A percentile compares a stretch with the other conserved stretches of the same genome.
Evolutionary conservation across 306 rosid genomes (phyloP).

Genomic region (Cajanus cajan): DNA sequence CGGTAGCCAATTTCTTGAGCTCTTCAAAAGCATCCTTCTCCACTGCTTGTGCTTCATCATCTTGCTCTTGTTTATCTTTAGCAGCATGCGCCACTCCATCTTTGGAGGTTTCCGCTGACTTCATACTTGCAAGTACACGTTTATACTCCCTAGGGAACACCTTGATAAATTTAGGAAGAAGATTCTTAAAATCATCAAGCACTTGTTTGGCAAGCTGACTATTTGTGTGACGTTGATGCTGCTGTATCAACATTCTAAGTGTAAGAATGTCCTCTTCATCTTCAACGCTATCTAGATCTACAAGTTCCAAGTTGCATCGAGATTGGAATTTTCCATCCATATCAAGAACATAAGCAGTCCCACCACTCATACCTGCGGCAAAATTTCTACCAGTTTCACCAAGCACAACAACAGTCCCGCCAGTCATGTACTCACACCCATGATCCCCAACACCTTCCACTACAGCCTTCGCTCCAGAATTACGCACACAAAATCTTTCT

Average conservation of each 20-base stretch:
- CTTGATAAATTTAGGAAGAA: constrained; percentile 83
- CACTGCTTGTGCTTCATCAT: constrained; percentile 52
- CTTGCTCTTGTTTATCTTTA: constrained; percentile 44
- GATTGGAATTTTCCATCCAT: constrained; percentile 64
- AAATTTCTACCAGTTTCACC: constrained; percentile 96
- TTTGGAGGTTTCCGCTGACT: constrained; percentile 53
- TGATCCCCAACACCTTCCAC: constrained; percentile 99
- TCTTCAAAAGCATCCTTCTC: constrained; percentile 91
- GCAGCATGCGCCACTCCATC: constrained; percentile 39
- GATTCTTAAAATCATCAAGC: constrained; percentile 65
- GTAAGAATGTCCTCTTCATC: constrained; percentile 76
- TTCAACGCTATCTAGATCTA: constrained; percentile 85
- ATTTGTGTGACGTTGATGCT: constrained; percentile 92
- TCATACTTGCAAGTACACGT: constrained; percentile 68
- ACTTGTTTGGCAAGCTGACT: constrained; percentile 83
- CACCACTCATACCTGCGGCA: constrained; percentile 99
- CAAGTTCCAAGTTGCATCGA: constrained; percentile 88
- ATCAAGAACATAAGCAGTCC: constrained; percentile 87
- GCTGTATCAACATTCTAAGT: constrained; percentile 88
- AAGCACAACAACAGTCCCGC: constrained; percentile 92
- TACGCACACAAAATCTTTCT: constrained; percentile 96
- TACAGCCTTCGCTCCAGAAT: constrained; percentile 94
- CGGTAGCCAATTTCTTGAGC: constrained; percentile 81
- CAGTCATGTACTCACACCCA: constrained; percentile 99
- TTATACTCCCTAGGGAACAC: constrained; percentile 92